Percentiles rank a stretch among this genome's conserved stretches.
phyloP scores from a whole-genome alignment of 306 rosid genomes.

The Citrullus amarus region DNA sequence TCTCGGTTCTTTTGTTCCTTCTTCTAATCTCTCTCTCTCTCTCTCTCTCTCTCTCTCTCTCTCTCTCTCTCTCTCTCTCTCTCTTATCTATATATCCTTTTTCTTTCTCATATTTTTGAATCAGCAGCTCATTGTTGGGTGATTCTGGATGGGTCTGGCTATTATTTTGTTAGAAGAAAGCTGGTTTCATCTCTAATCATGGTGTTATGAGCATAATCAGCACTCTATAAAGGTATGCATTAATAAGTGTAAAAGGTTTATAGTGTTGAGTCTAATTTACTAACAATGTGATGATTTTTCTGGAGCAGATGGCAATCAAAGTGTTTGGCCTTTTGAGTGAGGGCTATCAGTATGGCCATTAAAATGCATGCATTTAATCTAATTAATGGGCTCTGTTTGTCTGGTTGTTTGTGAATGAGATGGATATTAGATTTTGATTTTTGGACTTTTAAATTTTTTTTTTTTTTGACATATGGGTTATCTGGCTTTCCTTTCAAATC shows the following conservation, averaged over 20 bases:
- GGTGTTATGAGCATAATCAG: background rate
- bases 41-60: background rate
- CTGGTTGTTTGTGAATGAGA: background rate
- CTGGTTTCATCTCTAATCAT: background rate
- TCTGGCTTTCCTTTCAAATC: background rate
- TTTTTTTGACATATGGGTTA: background rate
- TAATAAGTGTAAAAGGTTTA: background rate
- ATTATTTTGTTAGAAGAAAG: background rate
- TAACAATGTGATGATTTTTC: background rate
- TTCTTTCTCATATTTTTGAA: background rate
- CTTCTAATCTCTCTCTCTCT: background rate
- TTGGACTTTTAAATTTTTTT: background rate
- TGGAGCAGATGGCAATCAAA: background rate
- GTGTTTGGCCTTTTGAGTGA: background rate
- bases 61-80: background rate
- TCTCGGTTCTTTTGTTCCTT: background rate
- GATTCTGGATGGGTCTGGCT: background rate
- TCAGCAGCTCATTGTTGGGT: background rate
- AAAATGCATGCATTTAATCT: background rate
- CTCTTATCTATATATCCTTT: background rate
- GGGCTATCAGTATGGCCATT: background rate
- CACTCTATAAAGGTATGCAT: background rate
- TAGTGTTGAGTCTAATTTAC: background rate
- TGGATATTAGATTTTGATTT: background rate
- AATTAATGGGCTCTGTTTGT: background rate